Evolutionary conservation across 1,284 basidiomycete species (phyloP).

Genomic region (Ceratobasidium sp.): DNA sequence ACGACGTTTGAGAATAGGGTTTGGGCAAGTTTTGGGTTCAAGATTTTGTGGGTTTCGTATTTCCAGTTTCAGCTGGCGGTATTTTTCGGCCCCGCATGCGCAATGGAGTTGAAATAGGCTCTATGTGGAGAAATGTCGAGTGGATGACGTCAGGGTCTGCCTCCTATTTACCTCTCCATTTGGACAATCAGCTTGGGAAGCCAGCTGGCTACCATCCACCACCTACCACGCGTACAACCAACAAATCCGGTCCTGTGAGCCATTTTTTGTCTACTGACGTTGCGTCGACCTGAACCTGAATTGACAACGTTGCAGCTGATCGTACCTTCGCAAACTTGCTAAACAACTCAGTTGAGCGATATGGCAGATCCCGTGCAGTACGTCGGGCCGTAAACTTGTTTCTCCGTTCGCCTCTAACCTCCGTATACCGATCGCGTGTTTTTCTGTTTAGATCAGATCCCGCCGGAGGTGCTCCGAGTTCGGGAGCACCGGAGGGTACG

Average conservation of each 20-base stretch:
- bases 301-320: background rate
- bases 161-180: background rate
- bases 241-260: background rate
- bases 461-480: background rate
- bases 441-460: slow-evolving; percentile 17
- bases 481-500: slow-evolving; percentile 3
- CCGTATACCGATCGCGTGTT: too few relatives aligned
- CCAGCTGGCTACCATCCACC: too few relatives aligned
- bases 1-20: background rate
- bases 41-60: background rate
- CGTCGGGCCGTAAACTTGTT: background rate
- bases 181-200: background rate
- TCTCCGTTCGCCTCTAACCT: background rate
- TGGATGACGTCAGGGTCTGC: slow-evolving; percentile 17
- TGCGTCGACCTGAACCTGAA: background rate
- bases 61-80: background rate
- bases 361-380: slow-evolving; percentile 32
- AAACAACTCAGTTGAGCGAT: slow-evolving; percentile 3
- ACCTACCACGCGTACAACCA: too few relatives aligned
- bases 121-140: background rate
- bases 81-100: background rate
- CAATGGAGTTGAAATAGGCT: background rate
- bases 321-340: background rate
- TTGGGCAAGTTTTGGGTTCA: background rate
- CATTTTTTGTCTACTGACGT: background rate